Conservation (phyloP, 2,329 filamentous ascomycete genomes). For the Daldinia sp. region DNA sequence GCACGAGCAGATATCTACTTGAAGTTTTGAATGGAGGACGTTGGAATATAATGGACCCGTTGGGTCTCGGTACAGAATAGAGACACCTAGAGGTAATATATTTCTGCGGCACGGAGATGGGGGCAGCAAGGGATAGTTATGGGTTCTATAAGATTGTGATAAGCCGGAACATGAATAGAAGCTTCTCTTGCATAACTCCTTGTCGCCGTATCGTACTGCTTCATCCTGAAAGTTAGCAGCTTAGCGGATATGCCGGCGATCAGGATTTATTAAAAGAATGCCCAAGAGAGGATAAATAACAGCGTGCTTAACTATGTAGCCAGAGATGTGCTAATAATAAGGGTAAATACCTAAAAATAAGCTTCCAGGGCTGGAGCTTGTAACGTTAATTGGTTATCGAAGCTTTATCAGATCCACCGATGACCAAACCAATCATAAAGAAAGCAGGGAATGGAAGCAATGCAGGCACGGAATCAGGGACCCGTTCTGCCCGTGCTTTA, state of each 20-base stretch:
- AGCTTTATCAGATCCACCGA: constrained; percentile 17
- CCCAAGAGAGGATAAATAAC: not conserved
- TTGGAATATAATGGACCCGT: not conserved
- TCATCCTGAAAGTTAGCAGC: not conserved
- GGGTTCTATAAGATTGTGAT: not conserved
- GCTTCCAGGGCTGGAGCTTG: constrained; percentile 22
- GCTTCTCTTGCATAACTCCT: not conserved
- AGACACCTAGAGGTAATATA: not conserved
- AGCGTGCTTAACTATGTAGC: not conserved
- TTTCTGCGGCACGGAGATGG: not conserved
- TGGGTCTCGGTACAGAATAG: too few species aligned
- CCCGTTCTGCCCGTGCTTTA: not conserved
- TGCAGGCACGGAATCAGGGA: constrained; percentile 6
- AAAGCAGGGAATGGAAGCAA: not conserved
- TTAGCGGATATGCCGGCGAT: not conserved
- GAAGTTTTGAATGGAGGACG: constrained; percentile 10
- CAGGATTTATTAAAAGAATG: not conserved
- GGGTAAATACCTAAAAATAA: constrained; percentile 29
- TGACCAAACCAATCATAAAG: constrained; percentile 11
- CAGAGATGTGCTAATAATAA: not conserved
- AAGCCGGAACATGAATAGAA: not conserved
- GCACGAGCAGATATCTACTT: constrained; percentile 28
- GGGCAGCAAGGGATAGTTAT: not conserved
- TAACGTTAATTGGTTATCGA: constrained; percentile 16
- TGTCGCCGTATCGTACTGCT: not conserved